phyloP scores from a whole-genome alignment of 2,329 filamentous ascomycete genomes.

The Dactylellina drechsleri region DNA sequence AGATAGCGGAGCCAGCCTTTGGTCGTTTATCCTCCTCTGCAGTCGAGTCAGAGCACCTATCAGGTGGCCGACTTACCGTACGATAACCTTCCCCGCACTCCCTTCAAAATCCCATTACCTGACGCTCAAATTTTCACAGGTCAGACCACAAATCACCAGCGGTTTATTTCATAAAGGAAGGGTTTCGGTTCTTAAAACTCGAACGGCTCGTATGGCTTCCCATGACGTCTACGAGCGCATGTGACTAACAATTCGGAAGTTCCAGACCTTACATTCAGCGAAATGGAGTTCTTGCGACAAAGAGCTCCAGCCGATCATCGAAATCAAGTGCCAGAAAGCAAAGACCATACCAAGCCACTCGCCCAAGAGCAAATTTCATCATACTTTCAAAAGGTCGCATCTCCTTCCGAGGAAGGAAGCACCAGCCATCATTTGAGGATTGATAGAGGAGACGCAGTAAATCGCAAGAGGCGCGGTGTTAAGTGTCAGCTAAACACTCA shows the following conservation, averaged over 20 bases:
- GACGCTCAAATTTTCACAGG: constrained; percentile 24
- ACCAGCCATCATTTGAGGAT: neutral
- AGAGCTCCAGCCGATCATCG: neutral
- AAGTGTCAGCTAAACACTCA: too few species aligned
- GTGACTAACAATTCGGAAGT: constrained; percentile 25
- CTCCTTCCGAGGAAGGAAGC: constrained; percentile 25
- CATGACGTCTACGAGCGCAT: neutral
- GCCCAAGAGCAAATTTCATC: constrained; percentile 29
- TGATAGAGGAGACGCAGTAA: neutral
- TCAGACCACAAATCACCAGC: constrained; percentile 26
- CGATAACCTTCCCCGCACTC: constrained; percentile 36
- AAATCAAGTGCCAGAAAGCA: neutral
- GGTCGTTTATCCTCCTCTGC: constrained; percentile 46
- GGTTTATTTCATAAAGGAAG: constrained; percentile 49
- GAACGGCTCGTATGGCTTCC: constrained; percentile 36
- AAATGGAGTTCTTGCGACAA: constrained; percentile 42
- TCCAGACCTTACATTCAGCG: constrained; percentile 43
- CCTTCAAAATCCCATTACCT: neutral
- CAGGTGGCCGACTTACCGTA: constrained; percentile 39
- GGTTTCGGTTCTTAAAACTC: constrained; percentile 27
- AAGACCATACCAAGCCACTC: constrained; percentile 6
- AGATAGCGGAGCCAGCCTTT: constrained; percentile 34
- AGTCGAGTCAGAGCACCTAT: constrained; percentile 43
- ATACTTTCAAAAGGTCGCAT: constrained; percentile 29
- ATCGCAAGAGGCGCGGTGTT: neutral